These are phyloP conservation scores for Apophysomyces sp. DNA, from an alignment of 371 early-diverging fungal genomes.

Conservation along the genomic window DNA sequence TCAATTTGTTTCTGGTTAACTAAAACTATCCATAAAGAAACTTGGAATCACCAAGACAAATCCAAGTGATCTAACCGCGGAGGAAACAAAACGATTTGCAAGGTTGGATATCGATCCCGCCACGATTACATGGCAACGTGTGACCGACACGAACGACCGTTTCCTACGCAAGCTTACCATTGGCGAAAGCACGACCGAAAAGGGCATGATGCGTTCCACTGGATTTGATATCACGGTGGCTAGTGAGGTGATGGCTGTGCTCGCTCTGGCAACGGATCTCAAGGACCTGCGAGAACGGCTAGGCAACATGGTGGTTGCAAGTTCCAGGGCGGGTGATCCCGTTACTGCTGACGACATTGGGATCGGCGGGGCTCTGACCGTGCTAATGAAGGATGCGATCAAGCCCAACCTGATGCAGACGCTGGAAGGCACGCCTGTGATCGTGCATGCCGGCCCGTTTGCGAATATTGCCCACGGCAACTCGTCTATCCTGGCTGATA, in stretches of 20 bases:
- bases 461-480: constrained; percentile 98
- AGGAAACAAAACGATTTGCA: constrained; percentile 74
- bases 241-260: constrained; percentile 93
- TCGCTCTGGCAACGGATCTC: constrained; percentile 84
- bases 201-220: constrained; percentile 79
- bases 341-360: constrained; percentile 94
- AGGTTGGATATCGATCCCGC: constrained; percentile 87
- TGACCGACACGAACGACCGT: constrained; percentile 92
- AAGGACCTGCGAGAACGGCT: constrained; percentile 87
- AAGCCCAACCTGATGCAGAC: constrained; percentile 97
- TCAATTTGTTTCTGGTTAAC: not conserved
- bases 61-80: constrained; percentile 72
- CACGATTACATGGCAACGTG: constrained; percentile 93
- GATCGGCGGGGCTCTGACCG: constrained; percentile 89
- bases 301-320: constrained; percentile 93
- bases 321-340: constrained; percentile 77
- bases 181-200: constrained; percentile 81
- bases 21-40: constrained; percentile 25
- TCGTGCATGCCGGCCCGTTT: constrained; percentile 96
- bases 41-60: constrained; percentile 78
- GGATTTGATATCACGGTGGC: constrained; percentile 96
- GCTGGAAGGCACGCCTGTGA: constrained; percentile 93
- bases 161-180: constrained; percentile 86
- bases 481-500: constrained; percentile 89
- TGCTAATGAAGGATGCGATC: constrained; percentile 95